These are phyloP conservation scores for Racocetra persica DNA, from an alignment of 371 early-diverging fungal genomes.

Conservation along the genomic window DNA sequence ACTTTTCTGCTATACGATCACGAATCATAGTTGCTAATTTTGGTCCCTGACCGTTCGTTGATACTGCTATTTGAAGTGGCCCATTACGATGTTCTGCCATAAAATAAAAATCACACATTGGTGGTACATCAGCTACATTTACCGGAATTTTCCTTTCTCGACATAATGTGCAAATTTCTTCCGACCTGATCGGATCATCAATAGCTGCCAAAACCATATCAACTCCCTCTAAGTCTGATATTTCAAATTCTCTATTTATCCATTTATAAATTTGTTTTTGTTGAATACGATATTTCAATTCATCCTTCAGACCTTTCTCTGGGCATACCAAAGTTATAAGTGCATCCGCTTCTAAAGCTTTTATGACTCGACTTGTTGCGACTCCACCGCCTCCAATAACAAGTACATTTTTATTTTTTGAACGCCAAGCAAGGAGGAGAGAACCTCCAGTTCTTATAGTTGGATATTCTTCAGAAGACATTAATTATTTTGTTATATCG, in stretches of 20 bases:
- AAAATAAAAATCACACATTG: slow-evolving; percentile 92
- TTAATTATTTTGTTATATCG: too few species aligned
- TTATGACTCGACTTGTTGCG: slow-evolving; percentile 83
- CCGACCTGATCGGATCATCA: slow-evolving; percentile 76
- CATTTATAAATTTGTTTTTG: slow-evolving; percentile 64
- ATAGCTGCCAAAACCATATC: slow-evolving; percentile 87
- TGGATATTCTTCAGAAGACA: slow-evolving; percentile 23
- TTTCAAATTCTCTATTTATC: slow-evolving; percentile 65
- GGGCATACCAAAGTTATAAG: slow-evolving; percentile 76
- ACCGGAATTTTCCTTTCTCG: slow-evolving; percentile 79
- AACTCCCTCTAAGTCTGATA: slow-evolving; percentile 58
- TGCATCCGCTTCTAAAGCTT: slow-evolving; percentile 83
- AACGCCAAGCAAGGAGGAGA: slow-evolving; percentile 81
- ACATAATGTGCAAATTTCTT: slow-evolving; percentile 73
- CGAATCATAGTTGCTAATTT: slow-evolving; percentile 84
- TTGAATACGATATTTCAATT: slow-evolving; percentile 66
- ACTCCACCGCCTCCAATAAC: slow-evolving; percentile 86
- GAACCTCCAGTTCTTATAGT: slow-evolving; percentile 65
- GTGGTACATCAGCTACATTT: slow-evolving; percentile 91
- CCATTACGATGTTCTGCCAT: slow-evolving; percentile 87
- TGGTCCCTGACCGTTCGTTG: slow-evolving; percentile 91
- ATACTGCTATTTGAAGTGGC: slow-evolving; percentile 87
- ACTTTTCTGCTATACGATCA: slow-evolving; percentile 64
- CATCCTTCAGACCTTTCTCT: slow-evolving; percentile 63
- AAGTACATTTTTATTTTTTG: slow-evolving; percentile 70